These are phyloP conservation scores for Desmodesmus armatus DNA, from an alignment of 139 green algal genomes.

Conservation along the genomic window DNA sequence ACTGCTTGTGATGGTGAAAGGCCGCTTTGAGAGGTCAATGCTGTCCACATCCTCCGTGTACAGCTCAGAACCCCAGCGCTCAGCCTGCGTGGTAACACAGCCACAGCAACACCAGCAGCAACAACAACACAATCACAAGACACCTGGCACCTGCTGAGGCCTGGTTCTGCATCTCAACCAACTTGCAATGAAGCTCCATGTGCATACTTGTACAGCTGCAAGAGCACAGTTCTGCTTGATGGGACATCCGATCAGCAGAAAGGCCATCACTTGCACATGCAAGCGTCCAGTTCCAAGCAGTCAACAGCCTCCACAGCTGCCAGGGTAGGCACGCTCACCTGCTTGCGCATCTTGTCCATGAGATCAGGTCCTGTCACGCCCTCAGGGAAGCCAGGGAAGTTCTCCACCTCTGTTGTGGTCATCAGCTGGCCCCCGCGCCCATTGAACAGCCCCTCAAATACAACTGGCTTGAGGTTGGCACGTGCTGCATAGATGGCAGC, in stretches of 20 bases:
- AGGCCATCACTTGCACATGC: too few relatives aligned
- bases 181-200: too few relatives aligned
- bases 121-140: too few relatives aligned
- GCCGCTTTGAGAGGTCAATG: constrained; percentile 85
- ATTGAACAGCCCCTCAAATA: constrained; percentile 94
- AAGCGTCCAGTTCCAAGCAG: too few relatives aligned
- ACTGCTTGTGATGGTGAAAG: constrained; percentile 80
- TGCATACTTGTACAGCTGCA: too few relatives aligned
- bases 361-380: constrained; percentile 97
- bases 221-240: too few relatives aligned
- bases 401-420: constrained; percentile 94
- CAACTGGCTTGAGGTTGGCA: constrained; percentile 92
- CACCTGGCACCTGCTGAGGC: too few relatives aligned
- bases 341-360: constrained; percentile 96
- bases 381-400: constrained; percentile 98
- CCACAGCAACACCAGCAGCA: too few relatives aligned
- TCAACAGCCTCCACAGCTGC: too few relatives aligned
- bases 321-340: constrained; percentile 75
- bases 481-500: constrained; percentile 94
- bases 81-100: too few relatives aligned
- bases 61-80: constrained; percentile 93
- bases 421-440: constrained; percentile 97
- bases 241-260: too few relatives aligned
- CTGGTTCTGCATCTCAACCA: too few relatives aligned
- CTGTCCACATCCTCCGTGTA: constrained; percentile 94